Conservation (phyloP, 2,329 filamentous ascomycete genomes). For the Exserohilum rostratum region DNA sequence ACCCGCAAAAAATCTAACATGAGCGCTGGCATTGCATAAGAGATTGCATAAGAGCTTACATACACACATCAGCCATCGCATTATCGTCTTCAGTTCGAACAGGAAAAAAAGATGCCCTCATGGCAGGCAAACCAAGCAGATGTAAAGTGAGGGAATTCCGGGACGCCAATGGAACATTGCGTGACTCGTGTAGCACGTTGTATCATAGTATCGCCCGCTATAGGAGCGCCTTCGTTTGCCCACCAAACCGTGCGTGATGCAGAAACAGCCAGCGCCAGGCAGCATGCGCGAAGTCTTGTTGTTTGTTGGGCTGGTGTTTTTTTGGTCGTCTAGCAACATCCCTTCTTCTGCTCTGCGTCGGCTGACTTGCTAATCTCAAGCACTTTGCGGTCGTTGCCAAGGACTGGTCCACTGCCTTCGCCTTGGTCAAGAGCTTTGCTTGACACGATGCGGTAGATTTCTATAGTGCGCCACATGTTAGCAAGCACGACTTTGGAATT, state of each 20-base stretch:
- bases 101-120: conserved; percentile 26
- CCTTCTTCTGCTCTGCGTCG: conserved; percentile 78
- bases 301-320: conserved; percentile 1
- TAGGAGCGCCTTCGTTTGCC: conserved; percentile 2
- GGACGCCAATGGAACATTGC: conserved; percentile 42
- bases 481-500: not conserved
- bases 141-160: conserved; percentile 41
- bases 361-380: conserved; percentile 87
- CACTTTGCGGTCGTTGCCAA: conserved; percentile 73
- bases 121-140: conserved; percentile 43
- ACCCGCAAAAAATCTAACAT: conserved; percentile 6
- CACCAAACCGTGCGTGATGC: conserved; percentile 12
- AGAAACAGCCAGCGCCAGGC: conserved; percentile 20
- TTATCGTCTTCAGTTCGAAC: conserved; percentile 33
- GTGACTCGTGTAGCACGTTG: conserved; percentile 39
- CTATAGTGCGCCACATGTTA: conserved; percentile 58
- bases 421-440: conserved; percentile 95
- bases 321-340: conserved; percentile 73
- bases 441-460: conserved; percentile 99
- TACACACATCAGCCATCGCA: conserved; percentile 41
- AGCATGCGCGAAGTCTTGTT: conserved; percentile 19
- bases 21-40: conserved; percentile 23
- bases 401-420: conserved; percentile 78
- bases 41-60: too few species aligned
- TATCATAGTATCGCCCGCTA: conserved; percentile 15